These are phyloP conservation scores for Discostella stelligera DNA, from an alignment of 352 stramenopile species.

Conservation along the genomic window DNA sequence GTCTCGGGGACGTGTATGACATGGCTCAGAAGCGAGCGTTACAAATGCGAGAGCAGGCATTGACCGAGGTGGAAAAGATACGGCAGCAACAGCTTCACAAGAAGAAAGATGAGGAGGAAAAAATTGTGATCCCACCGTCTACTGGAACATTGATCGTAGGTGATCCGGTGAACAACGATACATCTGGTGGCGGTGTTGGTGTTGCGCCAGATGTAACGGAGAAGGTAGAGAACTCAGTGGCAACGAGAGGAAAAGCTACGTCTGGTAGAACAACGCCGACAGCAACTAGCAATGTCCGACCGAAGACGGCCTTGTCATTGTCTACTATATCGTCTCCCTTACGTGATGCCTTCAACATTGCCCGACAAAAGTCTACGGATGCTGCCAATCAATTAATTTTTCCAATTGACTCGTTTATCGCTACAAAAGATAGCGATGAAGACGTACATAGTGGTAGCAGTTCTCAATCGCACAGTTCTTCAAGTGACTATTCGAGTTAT, in stretches of 20 bases:
- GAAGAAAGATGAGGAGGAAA: neutral
- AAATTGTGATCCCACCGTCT: constrained; percentile 7
- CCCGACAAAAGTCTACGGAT: constrained; percentile 14
- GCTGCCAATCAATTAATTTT: constrained; percentile 41
- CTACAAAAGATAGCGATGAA: constrained; percentile 1
- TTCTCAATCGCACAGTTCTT: neutral
- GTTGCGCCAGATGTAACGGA: neutral
- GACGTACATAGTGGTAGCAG: neutral
- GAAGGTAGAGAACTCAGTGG: constrained; percentile 1
- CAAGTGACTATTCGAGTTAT: neutral
- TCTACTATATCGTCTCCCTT: constrained; percentile 6
- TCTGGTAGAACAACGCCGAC: neutral
- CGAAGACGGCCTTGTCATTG: neutral
- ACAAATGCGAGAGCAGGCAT: constrained; percentile 13
- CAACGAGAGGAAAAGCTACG: neutral
- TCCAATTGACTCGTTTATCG: constrained; percentile 16
- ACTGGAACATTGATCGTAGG: constrained; percentile 18
- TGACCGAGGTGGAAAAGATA: constrained; percentile 22
- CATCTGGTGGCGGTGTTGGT: neutral
- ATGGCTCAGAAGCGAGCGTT: constrained; percentile 22
- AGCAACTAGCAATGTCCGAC: neutral
- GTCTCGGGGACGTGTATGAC: constrained; percentile 25
- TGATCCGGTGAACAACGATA: neutral
- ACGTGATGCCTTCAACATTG: constrained; percentile 25
- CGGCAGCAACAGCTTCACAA: constrained; percentile 20